Evolutionary conservation across 108 stramenopile species (phyloP), one percentile per base, ranked within the genome.

Genomic region (Fistulifera pelliculosa): DNA sequence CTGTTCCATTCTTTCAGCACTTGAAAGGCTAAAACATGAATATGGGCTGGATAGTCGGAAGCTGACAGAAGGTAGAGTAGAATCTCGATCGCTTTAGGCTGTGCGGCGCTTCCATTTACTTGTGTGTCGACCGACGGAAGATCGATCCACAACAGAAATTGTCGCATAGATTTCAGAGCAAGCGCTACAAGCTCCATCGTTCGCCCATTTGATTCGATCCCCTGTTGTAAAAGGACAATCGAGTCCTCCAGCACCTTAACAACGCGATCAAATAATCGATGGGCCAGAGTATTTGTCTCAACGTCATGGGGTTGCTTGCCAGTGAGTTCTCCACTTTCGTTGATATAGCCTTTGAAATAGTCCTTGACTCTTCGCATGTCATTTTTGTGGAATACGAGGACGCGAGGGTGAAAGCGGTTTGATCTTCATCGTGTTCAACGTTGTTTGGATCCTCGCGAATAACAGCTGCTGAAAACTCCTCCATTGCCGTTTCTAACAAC

Each of bases 401-500:
- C 3, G 31, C 3, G 31, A 6, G 5, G 27, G 14, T 22, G 63
- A 41, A 49, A 45, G 2, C 19, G 57, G 38, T 45, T 22, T 47
- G 12, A 28, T 4, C 52, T 24, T 14, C 26, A 47, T 43, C 31
- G 68, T 39, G 1, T 50, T 55, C 5, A 25, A 39, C 26, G 73
- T 49, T n/a, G 52, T 38, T 53, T 42, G 15, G 12, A 11, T n/a
- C 12, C 2, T 16, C 13, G 23, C 48, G 11, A 31, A 26, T n/a
- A 39, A 22, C 25, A 11, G 28, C 13, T 59, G 27, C 0, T 57
- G 55, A 16, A 15, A 43, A 11, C 56, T 41, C 23, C 61, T 16
- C 48, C 64, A 58, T 7, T 44, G 61, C 0, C 64, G 31, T 35
- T 67, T 35, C 53, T 40, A 44, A 58, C 57, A 11, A 62, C 60